Percentiles rank a stretch among this genome's conserved stretches.
These are phyloP conservation scores for Cardiosporidium cionae DNA, from an alignment of 169 alveolate species.

Conservation along the genomic window DNA sequence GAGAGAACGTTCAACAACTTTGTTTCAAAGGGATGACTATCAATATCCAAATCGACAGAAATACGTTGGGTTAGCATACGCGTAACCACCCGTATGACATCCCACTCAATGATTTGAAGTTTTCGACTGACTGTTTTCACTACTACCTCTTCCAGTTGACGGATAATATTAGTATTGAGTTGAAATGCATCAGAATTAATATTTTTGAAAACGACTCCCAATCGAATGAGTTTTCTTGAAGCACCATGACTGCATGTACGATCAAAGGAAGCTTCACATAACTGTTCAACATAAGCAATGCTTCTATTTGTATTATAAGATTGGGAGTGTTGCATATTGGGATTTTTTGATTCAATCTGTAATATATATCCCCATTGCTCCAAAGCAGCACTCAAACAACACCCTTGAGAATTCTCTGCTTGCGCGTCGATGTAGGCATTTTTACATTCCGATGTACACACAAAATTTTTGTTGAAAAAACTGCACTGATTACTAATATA, in stretches of 20 bases:
- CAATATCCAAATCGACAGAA: no score
- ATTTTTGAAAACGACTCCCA: no score
- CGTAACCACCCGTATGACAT: no score
- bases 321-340: background rate
- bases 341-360: background rate
- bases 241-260: slow-evolving; percentile 44
- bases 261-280: slow-evolving; percentile 41
- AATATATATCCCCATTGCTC: background rate
- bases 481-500: slow-evolving; percentile 15
- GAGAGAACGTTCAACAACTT: no score
- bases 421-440: slow-evolving; percentile 21
- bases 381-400: slow-evolving; percentile 27
- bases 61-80: no score
- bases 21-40: no score
- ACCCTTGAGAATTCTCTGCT: slow-evolving; percentile 12
- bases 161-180: no score
- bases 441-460: slow-evolving; percentile 13
- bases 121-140: no score
- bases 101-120: no score
- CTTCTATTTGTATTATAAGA: slow-evolving; percentile 21
- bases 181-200: no score
- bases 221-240: slow-evolving; percentile 38
- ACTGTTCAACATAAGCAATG: slow-evolving; percentile 40
- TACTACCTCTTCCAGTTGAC: no score
- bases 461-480: slow-evolving; percentile 8